These are phyloP conservation scores for Phytophthora kernoviae DNA, from an alignment of 352 stramenopile genomes.

Conservation along the genomic window DNA sequence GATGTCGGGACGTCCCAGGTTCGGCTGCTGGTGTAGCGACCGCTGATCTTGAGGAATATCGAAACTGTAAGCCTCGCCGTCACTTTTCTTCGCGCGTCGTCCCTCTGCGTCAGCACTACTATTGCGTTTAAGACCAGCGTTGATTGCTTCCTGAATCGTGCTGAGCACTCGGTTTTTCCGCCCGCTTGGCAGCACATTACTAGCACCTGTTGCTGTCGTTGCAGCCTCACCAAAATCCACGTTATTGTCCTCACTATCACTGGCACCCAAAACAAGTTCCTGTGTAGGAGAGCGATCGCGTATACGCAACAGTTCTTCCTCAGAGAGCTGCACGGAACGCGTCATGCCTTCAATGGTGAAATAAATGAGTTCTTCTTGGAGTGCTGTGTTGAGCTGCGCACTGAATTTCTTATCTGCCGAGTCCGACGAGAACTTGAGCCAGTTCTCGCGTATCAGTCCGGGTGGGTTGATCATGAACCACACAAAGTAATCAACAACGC, in stretches of 20 bases:
- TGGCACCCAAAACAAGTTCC: conserved; percentile 34
- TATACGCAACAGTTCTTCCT: conserved; percentile 59
- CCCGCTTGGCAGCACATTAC: conserved; percentile 22
- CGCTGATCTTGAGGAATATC: conserved; percentile 40
- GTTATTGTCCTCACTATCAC: conserved; percentile 21
- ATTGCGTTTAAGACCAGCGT: conserved; percentile 28
- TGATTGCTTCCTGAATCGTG: conserved; percentile 36
- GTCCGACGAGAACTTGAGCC: conserved; percentile 79
- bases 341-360: conserved; percentile 92
- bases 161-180: conserved; percentile 32
- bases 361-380: conserved; percentile 89
- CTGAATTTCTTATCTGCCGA: conserved; percentile 84
- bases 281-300: conserved; percentile 57
- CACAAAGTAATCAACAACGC: conserved; percentile 79
- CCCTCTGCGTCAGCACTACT: conserved; percentile 25
- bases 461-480: conserved; percentile 89
- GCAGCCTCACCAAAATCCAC: conserved; percentile 22
- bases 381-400: conserved; percentile 86
- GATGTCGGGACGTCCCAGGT: conserved; percentile 13
- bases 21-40: conserved; percentile 17
- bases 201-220: conserved; percentile 27
- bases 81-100: conserved; percentile 20
- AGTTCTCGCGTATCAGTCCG: conserved; percentile 55
- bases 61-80: conserved; percentile 35
- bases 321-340: conserved; percentile 66